phyloP scores from a whole-genome alignment of 768 basidiomycete genomes.

The Leccinellum luteum region DNA sequence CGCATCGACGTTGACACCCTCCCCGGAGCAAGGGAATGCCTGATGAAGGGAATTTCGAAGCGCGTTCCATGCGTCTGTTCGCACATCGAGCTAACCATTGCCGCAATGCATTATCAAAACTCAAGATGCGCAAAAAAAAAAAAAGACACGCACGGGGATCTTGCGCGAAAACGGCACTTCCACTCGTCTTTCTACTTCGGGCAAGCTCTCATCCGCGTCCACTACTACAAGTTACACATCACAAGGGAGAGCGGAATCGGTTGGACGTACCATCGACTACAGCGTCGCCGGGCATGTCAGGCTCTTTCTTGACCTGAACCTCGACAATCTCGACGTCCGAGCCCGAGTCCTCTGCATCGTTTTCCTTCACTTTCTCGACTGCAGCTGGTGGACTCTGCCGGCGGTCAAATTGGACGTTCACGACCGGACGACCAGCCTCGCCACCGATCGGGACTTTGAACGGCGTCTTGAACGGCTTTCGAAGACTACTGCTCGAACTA shows the following conservation, averaged over 20 bases:
- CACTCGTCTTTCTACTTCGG: slow-evolving; percentile 35
- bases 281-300: not conserved
- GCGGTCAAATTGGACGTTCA: not conserved
- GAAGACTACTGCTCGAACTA: slow-evolving; percentile 38
- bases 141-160: slow-evolving; percentile 33
- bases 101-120: not conserved
- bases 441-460: slow-evolving; percentile 40
- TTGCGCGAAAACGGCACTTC: slow-evolving; percentile 43
- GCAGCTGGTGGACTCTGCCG: not conserved
- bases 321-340: slow-evolving; percentile 13
- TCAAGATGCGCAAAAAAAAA: not conserved
- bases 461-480: slow-evolving; percentile 55
- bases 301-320: not conserved
- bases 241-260: not conserved
- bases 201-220: slow-evolving; percentile 18
- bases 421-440: slow-evolving; percentile 27
- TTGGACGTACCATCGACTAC: not conserved
- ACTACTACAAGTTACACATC: not conserved
- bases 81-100: slow-evolving; percentile 30
- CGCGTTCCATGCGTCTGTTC: slow-evolving; percentile 36
- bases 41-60: slow-evolving; percentile 40
- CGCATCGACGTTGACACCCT: not conserved
- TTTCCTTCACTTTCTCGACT: not conserved
- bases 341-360: not conserved
- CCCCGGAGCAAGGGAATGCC: slow-evolving; percentile 8